Conservation (phyloP, 176 grass and related monocot genomes). For the Cenchrus americanus region DNA sequence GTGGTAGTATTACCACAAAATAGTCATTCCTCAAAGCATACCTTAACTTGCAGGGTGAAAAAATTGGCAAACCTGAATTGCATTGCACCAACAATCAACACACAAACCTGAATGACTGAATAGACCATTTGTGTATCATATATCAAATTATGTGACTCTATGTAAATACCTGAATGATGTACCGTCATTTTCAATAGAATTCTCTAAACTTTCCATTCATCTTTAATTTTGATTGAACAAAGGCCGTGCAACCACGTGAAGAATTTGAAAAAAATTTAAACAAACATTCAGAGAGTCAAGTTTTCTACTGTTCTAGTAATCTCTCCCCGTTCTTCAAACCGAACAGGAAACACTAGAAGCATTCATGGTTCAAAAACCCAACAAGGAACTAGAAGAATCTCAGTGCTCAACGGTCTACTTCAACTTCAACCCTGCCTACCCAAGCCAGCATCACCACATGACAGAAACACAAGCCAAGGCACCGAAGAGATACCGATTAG, state of each 20-base stretch:
- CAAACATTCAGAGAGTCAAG: not conserved
- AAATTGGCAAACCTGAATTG: no score
- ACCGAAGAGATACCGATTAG: not conserved
- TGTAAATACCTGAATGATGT: not conserved
- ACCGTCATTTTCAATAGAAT: not conserved
- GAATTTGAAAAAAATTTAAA: not conserved
- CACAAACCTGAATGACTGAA: not conserved
- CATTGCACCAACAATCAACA: not conserved
- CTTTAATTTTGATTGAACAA: not conserved
- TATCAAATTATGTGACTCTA: not conserved
- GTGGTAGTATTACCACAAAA: no score
- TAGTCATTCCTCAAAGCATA: no score
- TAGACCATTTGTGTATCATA: not conserved
- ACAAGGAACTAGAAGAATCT: not conserved
- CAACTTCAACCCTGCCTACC: not conserved
- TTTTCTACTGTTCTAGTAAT: not conserved
- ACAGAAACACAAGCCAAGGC: not conserved
- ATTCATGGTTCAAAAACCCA: not conserved
- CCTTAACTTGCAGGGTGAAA: no score
- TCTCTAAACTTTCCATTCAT: not conserved
- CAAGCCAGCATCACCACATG: conserved; percentile 14
- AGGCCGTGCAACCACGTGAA: not conserved
- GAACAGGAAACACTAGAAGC: not conserved
- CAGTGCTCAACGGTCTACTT: not conserved
- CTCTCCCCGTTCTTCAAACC: not conserved